A percentile compares a stretch with the other conserved stretches of the same genome.
phyloP scores from a whole-genome alignment of 2,329 filamentous ascomycete species.

The Scedosporium apiospermum region DNA sequence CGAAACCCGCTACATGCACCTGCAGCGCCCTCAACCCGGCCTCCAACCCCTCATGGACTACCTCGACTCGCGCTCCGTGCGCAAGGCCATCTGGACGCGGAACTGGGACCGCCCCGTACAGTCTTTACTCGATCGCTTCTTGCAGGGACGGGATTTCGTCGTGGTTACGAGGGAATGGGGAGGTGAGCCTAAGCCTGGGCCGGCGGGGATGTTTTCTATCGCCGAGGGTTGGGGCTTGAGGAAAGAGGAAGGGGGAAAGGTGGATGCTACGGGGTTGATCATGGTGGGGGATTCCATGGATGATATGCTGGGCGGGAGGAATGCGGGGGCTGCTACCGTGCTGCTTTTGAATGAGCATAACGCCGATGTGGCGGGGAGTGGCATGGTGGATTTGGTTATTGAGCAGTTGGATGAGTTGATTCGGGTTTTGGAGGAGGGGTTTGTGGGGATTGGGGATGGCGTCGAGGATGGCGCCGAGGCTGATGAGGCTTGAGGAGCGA shows the following conservation, averaged over 20 bases:
- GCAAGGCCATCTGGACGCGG: constrained; percentile 82
- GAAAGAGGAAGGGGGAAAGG: constrained; percentile 2
- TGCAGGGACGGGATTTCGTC: constrained; percentile 59
- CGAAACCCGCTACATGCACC: constrained; percentile 70
- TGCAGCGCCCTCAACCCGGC: constrained; percentile 74
- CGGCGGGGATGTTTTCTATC: constrained; percentile 81
- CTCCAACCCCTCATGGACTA: constrained; percentile 72
- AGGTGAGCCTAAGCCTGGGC: constrained; percentile 71
- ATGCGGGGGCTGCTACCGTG: constrained; percentile 84
- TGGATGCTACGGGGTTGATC: constrained; percentile 40
- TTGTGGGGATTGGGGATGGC: constrained; percentile 36
- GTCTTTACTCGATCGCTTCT: constrained; percentile 66
- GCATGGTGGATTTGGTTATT: constrained; percentile 70
- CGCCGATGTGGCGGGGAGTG: constrained; percentile 55
- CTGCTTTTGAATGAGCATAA: constrained; percentile 81
- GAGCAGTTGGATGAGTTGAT: constrained; percentile 66
- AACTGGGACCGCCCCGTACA: constrained; percentile 80
- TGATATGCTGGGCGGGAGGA: constrained; percentile 80
- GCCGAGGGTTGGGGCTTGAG: constrained; percentile 62
- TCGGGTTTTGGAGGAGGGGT: constrained; percentile 64
- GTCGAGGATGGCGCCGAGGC: background rate
- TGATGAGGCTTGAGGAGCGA: background rate
- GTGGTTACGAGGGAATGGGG: constrained; percentile 73
- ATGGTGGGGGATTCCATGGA: constrained; percentile 78
- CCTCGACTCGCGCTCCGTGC: constrained; percentile 56